Evolutionary conservation across 1,284 basidiomycete genomes (phyloP).

Genomic region (Papiliotrema flavescens): DNA sequence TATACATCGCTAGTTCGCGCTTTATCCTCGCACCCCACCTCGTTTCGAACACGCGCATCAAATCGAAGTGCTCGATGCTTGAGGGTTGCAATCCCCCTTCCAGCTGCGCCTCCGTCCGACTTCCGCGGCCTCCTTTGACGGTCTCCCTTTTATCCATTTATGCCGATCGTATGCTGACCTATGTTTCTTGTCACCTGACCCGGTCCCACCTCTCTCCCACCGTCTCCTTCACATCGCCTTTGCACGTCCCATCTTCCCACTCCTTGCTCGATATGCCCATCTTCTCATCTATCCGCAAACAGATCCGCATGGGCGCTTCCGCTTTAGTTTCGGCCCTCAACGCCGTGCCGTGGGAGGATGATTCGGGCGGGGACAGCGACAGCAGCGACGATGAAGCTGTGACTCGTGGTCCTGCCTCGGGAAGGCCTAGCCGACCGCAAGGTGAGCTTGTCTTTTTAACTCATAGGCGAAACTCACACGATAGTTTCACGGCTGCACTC

Average conservation of each 20-base stretch:
- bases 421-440: not conserved
- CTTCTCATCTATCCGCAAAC: not conserved
- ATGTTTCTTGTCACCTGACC: too few relatives aligned
- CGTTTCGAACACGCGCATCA: too few relatives aligned
- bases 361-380: conserved; percentile 12
- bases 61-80: too few relatives aligned
- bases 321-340: conserved; percentile 45
- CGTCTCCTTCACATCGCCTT: conserved; percentile 1
- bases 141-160: too few relatives aligned
- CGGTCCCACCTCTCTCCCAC: too few relatives aligned
- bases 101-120: too few relatives aligned
- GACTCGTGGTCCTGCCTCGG: conserved; percentile 5
- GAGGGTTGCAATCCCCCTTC: too few relatives aligned
- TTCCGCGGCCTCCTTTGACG: too few relatives aligned
- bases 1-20: too few relatives aligned
- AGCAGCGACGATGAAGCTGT: conserved; percentile 18
- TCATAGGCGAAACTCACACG: not conserved
- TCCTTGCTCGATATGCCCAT: too few relatives aligned
- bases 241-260: conserved; percentile 1
- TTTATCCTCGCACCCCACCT: too few relatives aligned
- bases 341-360: conserved; percentile 39
- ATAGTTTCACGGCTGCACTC: conserved; percentile 35
- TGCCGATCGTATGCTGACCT: too few relatives aligned
- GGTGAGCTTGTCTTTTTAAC: not conserved
- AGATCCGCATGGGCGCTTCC: conserved; percentile 45